phyloP scores from a whole-genome alignment of 2,329 filamentous ascomycete genomes.

The Grosmannia serpens region DNA sequence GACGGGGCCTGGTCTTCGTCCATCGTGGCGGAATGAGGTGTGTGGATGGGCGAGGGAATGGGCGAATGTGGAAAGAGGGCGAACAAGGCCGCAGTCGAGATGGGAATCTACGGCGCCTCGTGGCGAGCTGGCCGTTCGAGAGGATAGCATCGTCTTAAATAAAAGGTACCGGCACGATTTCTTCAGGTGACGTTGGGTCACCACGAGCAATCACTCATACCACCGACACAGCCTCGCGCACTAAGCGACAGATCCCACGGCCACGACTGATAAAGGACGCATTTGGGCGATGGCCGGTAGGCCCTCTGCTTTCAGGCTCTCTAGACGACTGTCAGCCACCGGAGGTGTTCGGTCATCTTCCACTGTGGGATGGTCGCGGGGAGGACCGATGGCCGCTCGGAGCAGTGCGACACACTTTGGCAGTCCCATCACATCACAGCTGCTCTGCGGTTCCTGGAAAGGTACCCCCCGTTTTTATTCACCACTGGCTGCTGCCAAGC shows the following conservation, averaged over 20 bases:
- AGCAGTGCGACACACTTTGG: neutral
- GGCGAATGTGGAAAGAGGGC: too few species aligned
- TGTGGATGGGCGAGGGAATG: neutral
- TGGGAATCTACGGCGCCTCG: too few species aligned
- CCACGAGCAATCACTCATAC: neutral
- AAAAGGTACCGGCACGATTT: too few species aligned
- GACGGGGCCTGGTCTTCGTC: constrained; percentile 45
- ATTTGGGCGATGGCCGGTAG: too few species aligned
- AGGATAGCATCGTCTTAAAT: neutral
- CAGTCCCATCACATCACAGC: neutral
- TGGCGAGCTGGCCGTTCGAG: too few species aligned
- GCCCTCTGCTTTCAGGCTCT: neutral
- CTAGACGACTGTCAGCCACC: too few species aligned
- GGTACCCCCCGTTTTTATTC: neutral
- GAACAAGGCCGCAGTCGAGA: too few species aligned
- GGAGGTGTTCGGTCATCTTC: too few species aligned
- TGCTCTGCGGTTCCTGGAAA: neutral
- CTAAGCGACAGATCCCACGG: neutral
- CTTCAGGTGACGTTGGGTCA: neutral
- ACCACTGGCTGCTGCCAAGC: neutral
- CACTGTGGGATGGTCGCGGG: neutral
- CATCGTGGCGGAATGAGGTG: constrained; percentile 24
- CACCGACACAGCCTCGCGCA: neutral
- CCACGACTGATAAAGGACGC: too few species aligned
- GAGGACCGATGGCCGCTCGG: constrained; percentile 1